Conservation (phyloP, 169 alveolate species). For the Cardiosporidium cionae region DNA sequence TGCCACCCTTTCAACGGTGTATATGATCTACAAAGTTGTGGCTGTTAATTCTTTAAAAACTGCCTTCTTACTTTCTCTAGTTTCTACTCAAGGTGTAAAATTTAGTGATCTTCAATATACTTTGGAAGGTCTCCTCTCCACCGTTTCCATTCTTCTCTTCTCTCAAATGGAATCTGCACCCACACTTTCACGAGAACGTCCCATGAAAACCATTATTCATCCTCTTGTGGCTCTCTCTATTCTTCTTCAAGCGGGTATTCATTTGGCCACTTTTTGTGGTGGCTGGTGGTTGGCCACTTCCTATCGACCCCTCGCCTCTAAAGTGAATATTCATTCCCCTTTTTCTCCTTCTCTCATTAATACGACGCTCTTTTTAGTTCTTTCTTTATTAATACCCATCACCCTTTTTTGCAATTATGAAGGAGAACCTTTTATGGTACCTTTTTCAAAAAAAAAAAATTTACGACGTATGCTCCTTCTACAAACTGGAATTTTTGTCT, state of each 20-base stretch:
- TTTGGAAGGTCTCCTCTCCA: slow-evolving; percentile 55
- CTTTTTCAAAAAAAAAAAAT: slow-evolving; percentile 51
- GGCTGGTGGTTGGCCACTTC: too few relatives aligned
- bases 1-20: slow-evolving; percentile 86
- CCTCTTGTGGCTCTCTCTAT: too few relatives aligned
- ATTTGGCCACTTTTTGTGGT: too few relatives aligned
- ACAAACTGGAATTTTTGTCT: not conserved
- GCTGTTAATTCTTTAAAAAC: slow-evolving; percentile 87
- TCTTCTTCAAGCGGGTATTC: too few relatives aligned
- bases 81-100: slow-evolving; percentile 92
- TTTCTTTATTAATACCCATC: slow-evolving; percentile 58
- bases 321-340: slow-evolving; percentile 54
- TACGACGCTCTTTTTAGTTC: slow-evolving; percentile 65
- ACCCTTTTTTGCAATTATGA: slow-evolving; percentile 71
- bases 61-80: slow-evolving; percentile 86
- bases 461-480: slow-evolving; percentile 24
- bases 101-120: slow-evolving; percentile 94
- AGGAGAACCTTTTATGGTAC: slow-evolving; percentile 72
- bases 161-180: too few relatives aligned
- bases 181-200: too few relatives aligned
- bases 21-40: slow-evolving; percentile 89
- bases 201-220: too few relatives aligned
- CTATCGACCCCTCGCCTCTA: slow-evolving; percentile 1
- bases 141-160: slow-evolving; percentile 50
- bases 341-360: slow-evolving; percentile 73